phyloP scores from a whole-genome alignment of 164 flowering plant species.

The Litsea cubeba region DNA sequence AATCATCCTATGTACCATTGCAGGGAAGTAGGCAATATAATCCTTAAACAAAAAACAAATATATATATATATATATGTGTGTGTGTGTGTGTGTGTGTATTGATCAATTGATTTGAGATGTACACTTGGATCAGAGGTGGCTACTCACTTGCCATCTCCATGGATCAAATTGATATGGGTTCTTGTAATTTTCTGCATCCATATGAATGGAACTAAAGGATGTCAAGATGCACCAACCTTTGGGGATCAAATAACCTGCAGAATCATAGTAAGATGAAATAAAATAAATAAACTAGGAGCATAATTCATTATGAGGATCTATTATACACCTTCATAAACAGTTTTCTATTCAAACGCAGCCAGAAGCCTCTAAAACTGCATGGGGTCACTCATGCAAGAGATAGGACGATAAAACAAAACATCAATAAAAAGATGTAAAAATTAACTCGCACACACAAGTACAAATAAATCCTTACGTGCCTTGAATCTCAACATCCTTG shows the following conservation, averaged over 20 bases:
- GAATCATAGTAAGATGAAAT: background rate
- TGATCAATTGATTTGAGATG: no score
- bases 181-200: constrained; percentile 68
- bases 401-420: background rate
- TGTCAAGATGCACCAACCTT: constrained; percentile 86
- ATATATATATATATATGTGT: no score
- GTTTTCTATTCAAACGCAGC: background rate
- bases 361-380: background rate
- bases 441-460: no score
- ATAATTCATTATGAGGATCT: background rate
- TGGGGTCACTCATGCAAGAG: background rate
- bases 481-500: constrained; percentile 82
- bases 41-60: no score
- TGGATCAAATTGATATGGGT: constrained; percentile 81
- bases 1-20: no score
- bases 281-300: background rate
- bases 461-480: constrained; percentile 21
- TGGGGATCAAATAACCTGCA: constrained; percentile 77
- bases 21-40: no score
- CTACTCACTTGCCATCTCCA: constrained; percentile 91
- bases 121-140: no score
- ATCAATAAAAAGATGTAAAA: background rate
- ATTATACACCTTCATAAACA: background rate
- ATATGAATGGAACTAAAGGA: constrained; percentile 81
- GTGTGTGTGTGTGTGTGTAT: no score